Percentiles rank a stretch among this genome's conserved stretches.
These are phyloP conservation scores for Schoenoplectus triqueter DNA, from an alignment of 202 grass and related monocot genomes.

Conservation along the genomic window DNA sequence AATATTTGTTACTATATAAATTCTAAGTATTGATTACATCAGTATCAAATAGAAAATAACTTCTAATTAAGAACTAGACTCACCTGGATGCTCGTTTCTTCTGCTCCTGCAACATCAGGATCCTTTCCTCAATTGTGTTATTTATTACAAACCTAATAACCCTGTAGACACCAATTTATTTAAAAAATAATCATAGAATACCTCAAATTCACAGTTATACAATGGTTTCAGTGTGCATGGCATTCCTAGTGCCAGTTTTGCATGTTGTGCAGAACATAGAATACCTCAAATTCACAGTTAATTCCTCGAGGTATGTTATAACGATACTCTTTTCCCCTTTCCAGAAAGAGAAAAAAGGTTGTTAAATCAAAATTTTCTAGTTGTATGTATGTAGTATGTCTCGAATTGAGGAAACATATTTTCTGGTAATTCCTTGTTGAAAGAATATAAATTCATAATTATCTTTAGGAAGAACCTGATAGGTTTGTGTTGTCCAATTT, in stretches of 20 bases:
- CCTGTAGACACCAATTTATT: background rate
- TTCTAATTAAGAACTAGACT: background rate
- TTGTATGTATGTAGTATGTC: background rate
- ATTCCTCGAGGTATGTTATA: too few species aligned
- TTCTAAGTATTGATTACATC: background rate
- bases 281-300: background rate
- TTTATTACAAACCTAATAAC: slow-evolving; percentile 7
- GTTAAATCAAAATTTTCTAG: background rate
- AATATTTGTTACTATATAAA: background rate
- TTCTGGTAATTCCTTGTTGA: background rate
- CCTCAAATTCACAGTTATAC: background rate
- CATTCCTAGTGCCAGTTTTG: background rate
- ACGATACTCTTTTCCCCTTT: background rate
- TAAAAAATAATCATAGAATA: background rate
- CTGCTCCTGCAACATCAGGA: background rate
- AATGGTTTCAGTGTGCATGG: background rate
- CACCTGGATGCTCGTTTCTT: background rate
- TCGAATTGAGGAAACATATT: background rate
- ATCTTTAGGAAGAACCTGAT: slow-evolving; percentile 54
- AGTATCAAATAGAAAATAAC: background rate
- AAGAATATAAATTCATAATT: background rate
- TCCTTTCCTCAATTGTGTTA: background rate
- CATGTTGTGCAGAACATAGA: background rate
- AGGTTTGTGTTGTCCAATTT: slow-evolving; percentile 90
- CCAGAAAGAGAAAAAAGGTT: background rate